Conservation (phyloP, 441 rosid species). For the Populus hybrid region DNA sequence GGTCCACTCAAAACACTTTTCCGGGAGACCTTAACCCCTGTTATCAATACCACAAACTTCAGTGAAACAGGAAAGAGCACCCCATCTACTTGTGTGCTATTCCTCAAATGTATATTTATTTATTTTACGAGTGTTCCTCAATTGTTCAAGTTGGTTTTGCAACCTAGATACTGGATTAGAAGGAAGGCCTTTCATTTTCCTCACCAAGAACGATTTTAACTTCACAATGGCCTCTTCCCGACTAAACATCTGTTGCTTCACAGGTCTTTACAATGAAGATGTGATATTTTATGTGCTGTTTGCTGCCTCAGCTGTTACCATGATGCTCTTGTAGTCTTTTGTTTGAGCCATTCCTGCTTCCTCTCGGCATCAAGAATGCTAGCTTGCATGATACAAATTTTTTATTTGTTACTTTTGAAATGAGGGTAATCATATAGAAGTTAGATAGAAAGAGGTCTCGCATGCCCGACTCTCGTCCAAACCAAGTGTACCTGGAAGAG, state of each 20-base stretch:
- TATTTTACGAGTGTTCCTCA: not conserved
- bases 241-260: conserved; percentile 10
- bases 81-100: not conserved
- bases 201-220: not conserved
- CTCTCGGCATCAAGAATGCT: conserved; percentile 11
- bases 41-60: not conserved
- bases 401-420: conserved; percentile 3
- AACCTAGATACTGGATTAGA: not conserved
- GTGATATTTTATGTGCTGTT: conserved; percentile 28
- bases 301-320: conserved; percentile 23
- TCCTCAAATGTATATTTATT: not conserved
- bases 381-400: not conserved
- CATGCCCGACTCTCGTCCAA: not conserved
- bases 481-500: conserved; percentile 5
- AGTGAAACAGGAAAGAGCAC: not conserved
- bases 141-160: not conserved
- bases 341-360: conserved; percentile 4
- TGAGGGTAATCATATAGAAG: conserved; percentile 11
- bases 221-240: not conserved
- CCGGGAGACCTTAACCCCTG: too few species aligned
- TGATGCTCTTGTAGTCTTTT: conserved; percentile 12
- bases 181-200: not conserved
- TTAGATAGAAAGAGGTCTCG: not conserved
- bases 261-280: conserved; percentile 50
- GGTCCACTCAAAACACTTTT: too few species aligned